Evolutionary conservation across 805 yeast genomes (phyloP), one percentile per base, ranked within the genome.

Genomic region (Candida orba): DNA sequence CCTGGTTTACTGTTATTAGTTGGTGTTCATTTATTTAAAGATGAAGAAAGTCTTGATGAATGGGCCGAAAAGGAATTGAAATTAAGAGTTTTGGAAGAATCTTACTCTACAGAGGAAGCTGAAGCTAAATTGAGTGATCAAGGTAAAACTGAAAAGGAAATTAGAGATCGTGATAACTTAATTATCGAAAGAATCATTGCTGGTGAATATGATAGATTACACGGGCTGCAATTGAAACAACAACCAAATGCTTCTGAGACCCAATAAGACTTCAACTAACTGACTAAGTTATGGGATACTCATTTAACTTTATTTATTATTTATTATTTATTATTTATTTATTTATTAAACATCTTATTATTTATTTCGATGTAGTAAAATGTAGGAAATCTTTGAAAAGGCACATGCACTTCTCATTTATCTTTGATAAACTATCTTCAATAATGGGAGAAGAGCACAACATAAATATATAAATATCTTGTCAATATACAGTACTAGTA

Each of bases 41-140:
- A 71, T 41, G 75, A 73, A 46, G 74, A 72, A 45, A 71, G 70
- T 49, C 65, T 78, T 43, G 67, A 73, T 47, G 85, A 79, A 55
- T 86, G 95, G 95, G 95, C 95, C 34, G 76, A 78, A 60, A 78
- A 84, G 60, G 95, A 86, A 68, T 75, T 86, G 63, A 71, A 85
- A 56, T 73, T 82, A 62, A 81, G 95, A 71, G 79, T 77, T 32
- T 78, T 78, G 69, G 87, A 83, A 61, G 76, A 77, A 52, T 75
- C 73, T 51, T 70, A 70, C 56, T 81, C 79, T 43, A 65, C 66
- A 49, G 47, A 46, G 24, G 78, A 70, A 46, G 81, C 78, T 54
- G 63, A 76, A 58, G 69, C 65, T 33, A 53, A 60, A 20, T 63
- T 71, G 47, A 59, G 63, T 30, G 59, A 62, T 37, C 62, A 54